Evolutionary conservation across 176 grass and related monocot species (phyloP).

Genomic region (Aegilops umbellulata): DNA sequence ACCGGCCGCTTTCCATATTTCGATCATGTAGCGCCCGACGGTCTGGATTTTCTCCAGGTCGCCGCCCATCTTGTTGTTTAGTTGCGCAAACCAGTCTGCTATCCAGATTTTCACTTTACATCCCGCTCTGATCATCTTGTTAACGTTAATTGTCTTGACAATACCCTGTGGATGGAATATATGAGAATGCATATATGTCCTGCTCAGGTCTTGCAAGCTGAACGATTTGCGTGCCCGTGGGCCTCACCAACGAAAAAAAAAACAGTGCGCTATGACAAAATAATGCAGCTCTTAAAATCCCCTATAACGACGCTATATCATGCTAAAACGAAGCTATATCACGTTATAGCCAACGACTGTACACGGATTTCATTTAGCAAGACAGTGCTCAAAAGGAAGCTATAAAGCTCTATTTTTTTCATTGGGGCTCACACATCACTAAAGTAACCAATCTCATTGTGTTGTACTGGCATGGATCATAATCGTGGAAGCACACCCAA

Average conservation of each 20-base stretch:
- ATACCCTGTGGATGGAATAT: slow-evolving; percentile 45
- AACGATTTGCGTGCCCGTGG: not conserved
- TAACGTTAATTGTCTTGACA: slow-evolving; percentile 87
- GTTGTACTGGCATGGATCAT: not conserved
- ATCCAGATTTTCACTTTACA: slow-evolving; percentile 90
- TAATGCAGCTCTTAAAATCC: too few relatives aligned
- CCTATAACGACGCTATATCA: too few relatives aligned
- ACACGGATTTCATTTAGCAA: too few relatives aligned
- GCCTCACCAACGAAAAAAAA: too few relatives aligned
- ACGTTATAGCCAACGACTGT: too few relatives aligned
- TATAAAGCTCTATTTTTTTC: too few relatives aligned
- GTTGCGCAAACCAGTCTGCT: slow-evolving; percentile 85
- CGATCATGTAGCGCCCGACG: slow-evolving; percentile 76
- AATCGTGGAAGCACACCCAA: not conserved
- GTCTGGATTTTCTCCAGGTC: slow-evolving; percentile 80
- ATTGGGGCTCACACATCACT: too few relatives aligned
- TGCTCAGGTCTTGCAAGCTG: not conserved
- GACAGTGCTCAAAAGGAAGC: too few relatives aligned
- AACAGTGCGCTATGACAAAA: too few relatives aligned
- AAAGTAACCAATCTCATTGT: not conserved
- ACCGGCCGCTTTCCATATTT: slow-evolving; percentile 86
- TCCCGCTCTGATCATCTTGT: slow-evolving; percentile 73
- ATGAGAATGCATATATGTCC: not conserved
- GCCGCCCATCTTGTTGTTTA: slow-evolving; percentile 92
- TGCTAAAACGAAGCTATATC: too few relatives aligned